Conservation (phyloP, 345 rosid species). For the Mallotus nudiflorus region DNA sequence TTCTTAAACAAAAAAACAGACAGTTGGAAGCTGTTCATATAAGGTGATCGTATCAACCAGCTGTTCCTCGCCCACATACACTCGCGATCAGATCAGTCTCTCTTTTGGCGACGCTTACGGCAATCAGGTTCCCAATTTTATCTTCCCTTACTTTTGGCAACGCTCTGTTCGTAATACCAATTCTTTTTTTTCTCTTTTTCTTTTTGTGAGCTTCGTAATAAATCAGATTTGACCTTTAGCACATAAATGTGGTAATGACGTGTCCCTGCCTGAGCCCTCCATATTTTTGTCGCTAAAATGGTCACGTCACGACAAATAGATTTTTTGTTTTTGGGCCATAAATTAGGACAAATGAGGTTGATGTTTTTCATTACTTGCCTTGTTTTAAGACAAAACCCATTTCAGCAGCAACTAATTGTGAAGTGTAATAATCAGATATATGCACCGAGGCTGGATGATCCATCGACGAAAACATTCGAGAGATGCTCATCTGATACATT, state of each 20-base stretch:
- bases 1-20: background rate
- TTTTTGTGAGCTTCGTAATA: no score
- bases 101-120: constrained; percentile 78
- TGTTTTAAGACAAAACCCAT: no score
- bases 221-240: no score
- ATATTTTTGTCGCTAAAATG: no score
- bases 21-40: constrained; percentile 48
- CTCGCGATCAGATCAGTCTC: constrained; percentile 73
- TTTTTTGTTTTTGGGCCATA: no score
- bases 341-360: no score
- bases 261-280: no score
- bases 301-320: no score
- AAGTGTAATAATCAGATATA: constrained; percentile 22
- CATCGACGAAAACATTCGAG: constrained; percentile 23
- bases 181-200: background rate
- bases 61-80: constrained; percentile 53
- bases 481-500: constrained; percentile 33
- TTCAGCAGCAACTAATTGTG: no score
- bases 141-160: constrained; percentile 2
- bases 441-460: constrained; percentile 33
- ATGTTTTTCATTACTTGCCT: background rate
- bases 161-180: no score
- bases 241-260: no score
- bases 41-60: constrained; percentile 43
- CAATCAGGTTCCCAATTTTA: constrained; percentile 50